Evolutionary conservation across 768 basidiomycete species (phyloP), one percentile per base, ranked within the genome.

Genomic region (Cystobasidium tubakii): DNA sequence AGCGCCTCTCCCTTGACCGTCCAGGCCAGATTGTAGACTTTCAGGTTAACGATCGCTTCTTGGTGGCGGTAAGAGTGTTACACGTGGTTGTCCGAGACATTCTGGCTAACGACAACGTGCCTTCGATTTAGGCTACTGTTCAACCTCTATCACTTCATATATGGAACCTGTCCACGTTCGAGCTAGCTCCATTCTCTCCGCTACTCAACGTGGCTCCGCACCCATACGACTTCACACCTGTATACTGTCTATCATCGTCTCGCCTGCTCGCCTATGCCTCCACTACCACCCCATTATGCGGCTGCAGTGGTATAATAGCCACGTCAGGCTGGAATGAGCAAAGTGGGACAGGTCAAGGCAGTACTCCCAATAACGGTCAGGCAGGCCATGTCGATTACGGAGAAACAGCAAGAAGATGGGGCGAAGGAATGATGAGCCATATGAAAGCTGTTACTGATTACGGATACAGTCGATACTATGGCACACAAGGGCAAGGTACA

Each of bases 351-450:
- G 36, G 10, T 9, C 39, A 44, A 53, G 66, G 46, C 17, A 54
- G 66, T 25, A 9, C 31, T 9, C 9, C 9, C 63, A 36, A 36
- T 36, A n/a, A 2, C 25, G 36, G 29, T 12, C 57, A 62, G 57
- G 4, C 57, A 62, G 57, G 57, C 9, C 15, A 62, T 2, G 25
- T 31, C 33, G 57, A 60, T 23, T 71, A 36, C 39, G 46, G 39
- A 3, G 69, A 60, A 23, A 60, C 69, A 19, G 78, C 78, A 17
- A 55, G 78, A 17, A 34, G 64, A 19, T 69, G 73, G 1, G 74
- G 69, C 0, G 75, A 76, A 36, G 76, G 78, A 0, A 57, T 78
- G 13, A 1, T 77, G 65, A 76, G 74, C 62, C 75, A 75, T 7
- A 70, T 76, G 39, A 74, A 73, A 34, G 76, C 76, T 31, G 63